Evolutionary conservation across 257 asterid genomes (phyloP), one percentile per base, ranked within the genome.

Genomic region (Anisodus tanguticus): DNA sequence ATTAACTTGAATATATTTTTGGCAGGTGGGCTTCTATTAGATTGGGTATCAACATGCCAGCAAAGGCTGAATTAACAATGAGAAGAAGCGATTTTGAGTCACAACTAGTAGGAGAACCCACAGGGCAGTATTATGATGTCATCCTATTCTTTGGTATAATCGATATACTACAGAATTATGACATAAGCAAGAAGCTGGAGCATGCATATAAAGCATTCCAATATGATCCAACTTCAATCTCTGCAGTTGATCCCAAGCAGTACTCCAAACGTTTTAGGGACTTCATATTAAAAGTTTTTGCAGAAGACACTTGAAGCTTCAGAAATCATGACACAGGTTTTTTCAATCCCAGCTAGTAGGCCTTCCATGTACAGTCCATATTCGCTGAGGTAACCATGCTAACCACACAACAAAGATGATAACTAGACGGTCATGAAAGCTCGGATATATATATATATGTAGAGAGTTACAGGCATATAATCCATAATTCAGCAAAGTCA

Each of bases 141-240:
- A 78, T 94, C 84, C 89, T 95, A 35, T 95, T 93, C 64, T 92
- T 95, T 62, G 95, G 99, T 17, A 93, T 95, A 31, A 95, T 95
- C 37, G 99, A 95, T 91, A 94, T 95, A 78, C 85, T 94, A 31
- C 99, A 95, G 85, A 98, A 94, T 74, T 95, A 94, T 26, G 99
- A 94, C 59, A 94, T 95, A 76, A 92, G 97, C 91, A 95, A 95
- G 93, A 95, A 92, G 92, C 96, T 95, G 5, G 99, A 95, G 84
- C 99, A 95, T 83, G 98, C 98, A 9, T 94, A 94, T 91, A 95
- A 95, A 88, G 90, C 99, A 9, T 89, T 95, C 84, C 98, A 95
- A 37, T 90, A 90, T 26, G 99, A 95, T 77, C 89, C 98, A n/a
- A 89, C 95, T n/a, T 94, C 97, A 76, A 95, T 94, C 77, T 95